Conservation (phyloP, 2,329 filamentous ascomycete species). For the Aspergillus sp. region DNA sequence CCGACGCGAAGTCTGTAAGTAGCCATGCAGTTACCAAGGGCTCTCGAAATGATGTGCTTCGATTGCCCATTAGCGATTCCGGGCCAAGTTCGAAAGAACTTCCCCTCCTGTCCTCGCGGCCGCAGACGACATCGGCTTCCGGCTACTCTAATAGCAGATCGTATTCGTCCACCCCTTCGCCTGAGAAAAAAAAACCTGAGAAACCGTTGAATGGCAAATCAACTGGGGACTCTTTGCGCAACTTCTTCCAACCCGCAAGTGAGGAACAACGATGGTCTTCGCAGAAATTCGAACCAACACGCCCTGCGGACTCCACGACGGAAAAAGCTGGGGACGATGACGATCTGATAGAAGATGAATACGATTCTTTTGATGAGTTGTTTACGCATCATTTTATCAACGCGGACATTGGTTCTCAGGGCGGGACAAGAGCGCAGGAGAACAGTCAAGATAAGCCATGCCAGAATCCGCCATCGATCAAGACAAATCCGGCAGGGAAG, state of each 20-base stretch:
- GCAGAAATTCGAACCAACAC: conserved; percentile 18
- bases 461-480: conserved; percentile 12
- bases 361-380: conserved; percentile 33
- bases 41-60: neutral
- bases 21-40: neutral
- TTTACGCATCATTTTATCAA: conserved; percentile 27
- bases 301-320: conserved; percentile 4
- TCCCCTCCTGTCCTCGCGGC: conserved; percentile 8
- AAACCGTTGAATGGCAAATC: conserved; percentile 14
- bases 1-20: neutral
- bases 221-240: conserved; percentile 26
- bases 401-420: conserved; percentile 8
- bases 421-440: conserved; percentile 1
- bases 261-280: conserved; percentile 35
- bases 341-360: conserved; percentile 36
- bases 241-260: conserved; percentile 35
- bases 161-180: conserved; percentile 24
- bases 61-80: neutral
- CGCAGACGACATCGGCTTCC: conserved; percentile 7
- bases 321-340: conserved; percentile 22
- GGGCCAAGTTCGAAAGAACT: conserved; percentile 2
- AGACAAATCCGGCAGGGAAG: conserved; percentile 7
- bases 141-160: conserved; percentile 6
- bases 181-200: conserved; percentile 23
- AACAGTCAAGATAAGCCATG: conserved; percentile 3